These are phyloP conservation scores for Conticribra guillardii DNA, from an alignment of 108 stramenopile genomes.

Conservation along the genomic window DNA sequence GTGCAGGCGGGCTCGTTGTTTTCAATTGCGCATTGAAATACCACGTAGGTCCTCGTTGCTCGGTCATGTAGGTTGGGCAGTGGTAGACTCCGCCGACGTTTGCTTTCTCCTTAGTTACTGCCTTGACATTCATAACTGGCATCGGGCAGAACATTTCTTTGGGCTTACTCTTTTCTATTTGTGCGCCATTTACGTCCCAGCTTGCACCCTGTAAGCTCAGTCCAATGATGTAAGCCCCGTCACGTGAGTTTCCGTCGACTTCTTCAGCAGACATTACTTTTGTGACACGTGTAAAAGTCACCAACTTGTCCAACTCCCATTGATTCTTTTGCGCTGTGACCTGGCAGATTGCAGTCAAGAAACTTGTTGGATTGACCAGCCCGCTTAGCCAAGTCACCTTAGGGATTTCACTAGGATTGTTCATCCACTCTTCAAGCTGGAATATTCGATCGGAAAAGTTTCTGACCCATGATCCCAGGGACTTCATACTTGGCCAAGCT, in stretches of 20 bases:
- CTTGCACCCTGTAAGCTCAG: conserved; percentile 86
- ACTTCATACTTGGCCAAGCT: conserved; percentile 81
- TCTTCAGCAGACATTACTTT: conserved; percentile 77
- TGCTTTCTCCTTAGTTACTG: conserved; percentile 81
- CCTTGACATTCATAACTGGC: conserved; percentile 87
- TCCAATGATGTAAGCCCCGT: conserved; percentile 87
- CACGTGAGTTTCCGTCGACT: conserved; percentile 71
- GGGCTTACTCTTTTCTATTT: conserved; percentile 77
- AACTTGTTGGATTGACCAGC: conserved; percentile 88
- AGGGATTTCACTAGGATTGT: conserved; percentile 87
- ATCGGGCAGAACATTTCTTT: conserved; percentile 90
- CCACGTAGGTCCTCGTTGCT: conserved; percentile 82
- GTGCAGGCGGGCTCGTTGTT: conserved; percentile 74
- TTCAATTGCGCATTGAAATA: conserved; percentile 86
- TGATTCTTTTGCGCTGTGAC: conserved; percentile 86
- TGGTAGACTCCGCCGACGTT: conserved; percentile 77
- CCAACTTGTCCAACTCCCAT: conserved; percentile 89
- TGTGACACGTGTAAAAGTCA: conserved; percentile 87
- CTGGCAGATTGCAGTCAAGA: conserved; percentile 92
- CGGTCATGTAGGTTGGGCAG: conserved; percentile 87
- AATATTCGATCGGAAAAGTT: conserved; percentile 72
- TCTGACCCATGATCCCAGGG: conserved; percentile 68
- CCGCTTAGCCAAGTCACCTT: conserved; percentile 89
- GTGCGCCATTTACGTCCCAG: conserved; percentile 62
- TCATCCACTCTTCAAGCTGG: conserved; percentile 88